A percentile compares a stretch with the other conserved stretches of the same genome.
Conservation (phyloP, 2,329 filamentous ascomycete genomes). For the Pleurostoma richardsiae region DNA sequence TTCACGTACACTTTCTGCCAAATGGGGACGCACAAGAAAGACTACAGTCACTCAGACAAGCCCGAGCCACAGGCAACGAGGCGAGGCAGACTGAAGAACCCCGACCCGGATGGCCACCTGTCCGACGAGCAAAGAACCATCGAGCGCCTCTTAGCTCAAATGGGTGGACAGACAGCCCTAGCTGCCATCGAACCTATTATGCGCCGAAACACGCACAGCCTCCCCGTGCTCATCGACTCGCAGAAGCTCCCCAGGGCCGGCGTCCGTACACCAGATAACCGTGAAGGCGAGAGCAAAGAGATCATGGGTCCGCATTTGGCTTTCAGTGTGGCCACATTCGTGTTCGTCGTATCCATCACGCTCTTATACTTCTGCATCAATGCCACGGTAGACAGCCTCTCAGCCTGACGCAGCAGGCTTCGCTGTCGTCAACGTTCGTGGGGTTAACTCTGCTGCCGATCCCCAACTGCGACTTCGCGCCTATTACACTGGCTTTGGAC, state of each 20-base stretch:
- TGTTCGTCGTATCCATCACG: constrained; percentile 1
- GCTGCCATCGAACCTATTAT: too few species aligned
- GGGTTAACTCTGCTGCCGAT: constrained; percentile 3
- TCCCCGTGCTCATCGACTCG: too few species aligned
- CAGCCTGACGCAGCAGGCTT: constrained; percentile 2
- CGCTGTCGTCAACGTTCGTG: constrained; percentile 2
- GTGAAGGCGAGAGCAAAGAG: not conserved
- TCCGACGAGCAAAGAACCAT: too few species aligned
- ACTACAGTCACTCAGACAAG: constrained; percentile 1
- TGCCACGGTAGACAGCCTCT: constrained; percentile 1
- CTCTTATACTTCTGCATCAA: constrained; percentile 5
- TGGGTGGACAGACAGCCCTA: too few species aligned
- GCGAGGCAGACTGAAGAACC: too few species aligned
- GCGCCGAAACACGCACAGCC: too few species aligned
- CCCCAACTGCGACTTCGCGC: constrained; percentile 2
- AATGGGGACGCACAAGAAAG: constrained; percentile 1
- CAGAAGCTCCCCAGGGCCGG: too few species aligned
- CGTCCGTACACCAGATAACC: too few species aligned
- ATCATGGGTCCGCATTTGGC: constrained; percentile 1
- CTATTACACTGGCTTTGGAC: constrained; percentile 1
- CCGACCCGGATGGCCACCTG: too few species aligned
- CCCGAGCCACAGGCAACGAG: not conserved
- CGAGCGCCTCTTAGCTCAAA: too few species aligned
- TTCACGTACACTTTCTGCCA: constrained; percentile 3
- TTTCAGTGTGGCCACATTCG: not conserved